Conservation (phyloP, 345 rosid genomes). For the Brassica rapa region DNA sequence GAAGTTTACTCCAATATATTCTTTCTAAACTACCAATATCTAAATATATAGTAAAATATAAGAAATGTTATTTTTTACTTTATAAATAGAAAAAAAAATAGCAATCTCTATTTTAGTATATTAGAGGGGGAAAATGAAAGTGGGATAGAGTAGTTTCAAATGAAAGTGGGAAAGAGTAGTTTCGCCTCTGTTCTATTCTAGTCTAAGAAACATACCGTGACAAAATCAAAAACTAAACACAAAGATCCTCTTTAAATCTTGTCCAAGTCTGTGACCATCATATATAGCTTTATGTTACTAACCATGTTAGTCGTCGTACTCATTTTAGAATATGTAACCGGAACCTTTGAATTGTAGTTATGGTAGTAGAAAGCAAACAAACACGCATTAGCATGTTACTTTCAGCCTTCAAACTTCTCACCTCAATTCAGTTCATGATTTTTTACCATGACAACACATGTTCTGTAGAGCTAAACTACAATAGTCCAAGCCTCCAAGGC, state of each 20-base stretch:
- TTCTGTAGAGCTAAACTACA: background rate
- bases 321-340: background rate
- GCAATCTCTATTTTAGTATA: too few relatives aligned
- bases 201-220: background rate
- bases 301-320: background rate
- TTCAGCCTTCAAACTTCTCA: background rate
- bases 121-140: too few relatives aligned
- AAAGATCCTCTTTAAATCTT: background rate
- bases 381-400: background rate
- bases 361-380: constrained; percentile 1
- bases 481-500: background rate
- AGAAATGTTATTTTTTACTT: too few relatives aligned
- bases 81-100: too few relatives aligned
- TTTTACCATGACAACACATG: background rate
- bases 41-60: too few relatives aligned
- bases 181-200: too few relatives aligned
- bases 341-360: background rate
- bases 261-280: background rate
- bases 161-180: too few relatives aligned
- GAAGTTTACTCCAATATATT: too few relatives aligned
- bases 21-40: too few relatives aligned
- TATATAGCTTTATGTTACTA: background rate
- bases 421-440: background rate
- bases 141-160: too few relatives aligned
- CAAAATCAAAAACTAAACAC: background rate